These are phyloP conservation scores for Fusarium proliferatum DNA, from an alignment of 2,329 filamentous ascomycete species.

Conservation along the genomic window DNA sequence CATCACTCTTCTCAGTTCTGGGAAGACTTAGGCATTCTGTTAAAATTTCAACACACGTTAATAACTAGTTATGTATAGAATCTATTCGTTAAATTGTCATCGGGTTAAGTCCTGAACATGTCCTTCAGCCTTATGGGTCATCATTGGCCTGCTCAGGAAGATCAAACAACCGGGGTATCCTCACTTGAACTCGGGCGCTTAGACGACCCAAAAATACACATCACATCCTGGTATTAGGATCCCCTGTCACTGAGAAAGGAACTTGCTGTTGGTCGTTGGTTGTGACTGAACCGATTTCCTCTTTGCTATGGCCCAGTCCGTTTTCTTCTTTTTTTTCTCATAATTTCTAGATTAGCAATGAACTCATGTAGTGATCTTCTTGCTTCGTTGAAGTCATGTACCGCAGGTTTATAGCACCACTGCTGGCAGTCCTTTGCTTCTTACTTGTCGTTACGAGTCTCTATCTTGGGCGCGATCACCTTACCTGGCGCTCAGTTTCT, in stretches of 20 bases:
- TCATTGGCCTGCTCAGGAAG: neutral
- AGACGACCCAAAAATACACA: conserved; percentile 13
- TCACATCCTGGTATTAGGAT: neutral
- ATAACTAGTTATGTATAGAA: neutral
- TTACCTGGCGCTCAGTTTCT: conserved; percentile 12
- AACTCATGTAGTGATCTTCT: neutral
- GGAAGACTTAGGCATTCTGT: accelerated
- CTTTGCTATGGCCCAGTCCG: neutral
- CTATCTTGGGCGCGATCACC: conserved; percentile 32
- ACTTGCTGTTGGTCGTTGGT: conserved; percentile 5
- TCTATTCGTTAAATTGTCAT: too few species aligned
- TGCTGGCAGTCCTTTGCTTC: conserved; percentile 30
- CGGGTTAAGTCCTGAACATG: neutral
- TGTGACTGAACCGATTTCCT: neutral
- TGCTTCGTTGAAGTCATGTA: conserved; percentile 20
- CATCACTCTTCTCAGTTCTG: neutral
- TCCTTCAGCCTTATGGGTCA: neutral
- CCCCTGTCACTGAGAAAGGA: neutral
- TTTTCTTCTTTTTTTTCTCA: neutral
- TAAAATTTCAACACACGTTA: accelerated
- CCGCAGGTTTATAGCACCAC: conserved; percentile 19
- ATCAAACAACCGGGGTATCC: neutral
- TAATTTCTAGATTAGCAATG: neutral
- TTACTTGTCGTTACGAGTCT: conserved; percentile 26
- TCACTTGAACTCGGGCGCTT: conserved; percentile 10